Percentiles rank a stretch among this genome's conserved stretches.
phyloP scores from a whole-genome alignment of 2,329 filamentous ascomycete genomes.

The Ophiostoma himal-ulmi region DNA sequence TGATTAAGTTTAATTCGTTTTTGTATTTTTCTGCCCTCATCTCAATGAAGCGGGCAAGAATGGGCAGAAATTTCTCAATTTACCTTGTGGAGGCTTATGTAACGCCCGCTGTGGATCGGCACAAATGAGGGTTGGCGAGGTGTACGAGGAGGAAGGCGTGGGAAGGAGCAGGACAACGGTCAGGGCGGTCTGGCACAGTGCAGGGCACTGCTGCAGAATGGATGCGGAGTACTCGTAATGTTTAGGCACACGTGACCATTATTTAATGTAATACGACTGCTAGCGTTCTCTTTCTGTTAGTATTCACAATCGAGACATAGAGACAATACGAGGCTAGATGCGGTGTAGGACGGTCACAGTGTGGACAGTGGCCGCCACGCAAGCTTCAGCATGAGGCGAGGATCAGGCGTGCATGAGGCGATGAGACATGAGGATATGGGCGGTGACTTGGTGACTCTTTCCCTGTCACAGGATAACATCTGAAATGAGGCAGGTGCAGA shows the following conservation, averaged over 20 bases:
- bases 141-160: neutral
- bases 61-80: conserved; percentile 1
- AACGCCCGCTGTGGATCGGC: neutral
- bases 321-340: neutral
- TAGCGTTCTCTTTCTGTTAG: neutral
- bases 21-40: conserved; percentile 4
- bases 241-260: neutral
- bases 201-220: neutral
- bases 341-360: neutral
- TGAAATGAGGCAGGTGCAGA: conserved; percentile 17
- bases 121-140: conserved; percentile 12
- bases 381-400: neutral
- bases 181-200: conserved; percentile 15
- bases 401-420: neutral
- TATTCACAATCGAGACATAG: neutral
- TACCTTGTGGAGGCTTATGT: conserved; percentile 13
- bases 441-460: neutral
- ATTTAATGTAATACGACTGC: neutral
- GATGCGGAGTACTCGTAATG: neutral
- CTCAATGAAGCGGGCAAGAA: neutral
- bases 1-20: neutral
- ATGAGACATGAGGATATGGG: neutral
- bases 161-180: neutral
- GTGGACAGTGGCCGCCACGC: neutral
- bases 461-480: neutral